Evolutionary conservation across 768 basidiomycete genomes (phyloP), one percentile per base, ranked within the genome.

Genomic region (Serendipita sp.): DNA sequence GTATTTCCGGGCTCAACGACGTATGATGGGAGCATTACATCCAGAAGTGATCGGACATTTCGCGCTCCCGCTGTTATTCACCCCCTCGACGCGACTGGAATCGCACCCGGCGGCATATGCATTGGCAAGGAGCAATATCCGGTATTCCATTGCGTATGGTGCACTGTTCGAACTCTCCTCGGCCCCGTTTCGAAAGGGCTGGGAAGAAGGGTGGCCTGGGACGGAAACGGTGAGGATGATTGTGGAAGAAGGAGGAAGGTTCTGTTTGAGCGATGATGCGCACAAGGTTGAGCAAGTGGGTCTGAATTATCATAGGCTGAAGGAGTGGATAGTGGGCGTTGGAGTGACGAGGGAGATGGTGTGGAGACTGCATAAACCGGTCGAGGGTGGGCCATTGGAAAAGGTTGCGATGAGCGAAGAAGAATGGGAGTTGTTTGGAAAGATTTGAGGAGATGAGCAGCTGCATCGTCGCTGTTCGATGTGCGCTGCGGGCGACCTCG

Each of bases 41-140:
- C 96, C 96, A 17, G 90, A 94, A 71, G 77, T 98, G 56, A 78
- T 99, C 61, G 96, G 92, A 1, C 96, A 99, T 73, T 77, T 97
- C 66, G 95, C 98, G 74, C 80, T 98, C 0, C 94, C 90, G 71
- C 81, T 92, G 1, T 79, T 99, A 7, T 97, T 88, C 76, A 76
- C 76, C 24, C 92, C 94, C 2, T 64, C 72, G 20, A 70, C 88
- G 62, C 71, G 70, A 24, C 77, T 92, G 64, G 68, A 71, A n/a
- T 75, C 79, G 43, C 83, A 79, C 68, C 79, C 83, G 17, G 70
- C 69, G 0, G 85, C 86, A 4, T 84, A 81, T 79, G 71, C 75
- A 43, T 83, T 81, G 70, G 73, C 92, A 38, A 78, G 81, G 71
- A 74, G 91, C 67, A 98, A 98, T 72, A 74, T 98, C 65, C 68